Conservation (phyloP, 768 basidiomycete genomes). For the Tubosaeta sp. region DNA sequence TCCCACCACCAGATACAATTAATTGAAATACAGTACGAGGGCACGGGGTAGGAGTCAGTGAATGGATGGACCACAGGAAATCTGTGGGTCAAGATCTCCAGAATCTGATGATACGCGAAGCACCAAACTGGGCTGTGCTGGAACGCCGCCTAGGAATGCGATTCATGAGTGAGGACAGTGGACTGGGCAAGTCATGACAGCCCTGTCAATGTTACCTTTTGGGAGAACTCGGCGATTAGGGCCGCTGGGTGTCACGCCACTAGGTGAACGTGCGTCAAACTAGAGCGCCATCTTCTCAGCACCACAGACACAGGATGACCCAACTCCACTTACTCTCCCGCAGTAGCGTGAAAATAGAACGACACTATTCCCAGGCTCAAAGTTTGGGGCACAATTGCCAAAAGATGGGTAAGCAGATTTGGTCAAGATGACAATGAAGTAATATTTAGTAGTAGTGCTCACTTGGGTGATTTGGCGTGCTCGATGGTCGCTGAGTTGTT, state of each 20-base stretch:
- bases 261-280: slow-evolving; percentile 14
- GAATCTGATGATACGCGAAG: slow-evolving; percentile 6
- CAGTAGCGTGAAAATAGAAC: slow-evolving; percentile 2
- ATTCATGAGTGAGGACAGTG: not conserved
- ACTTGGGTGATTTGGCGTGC: not conserved
- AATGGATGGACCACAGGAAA: slow-evolving; percentile 3
- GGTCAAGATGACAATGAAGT: not conserved
- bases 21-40: not conserved
- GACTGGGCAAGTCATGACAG: not conserved
- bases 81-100: not conserved
- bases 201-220: slow-evolving; percentile 1
- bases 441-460: no score
- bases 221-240: not conserved
- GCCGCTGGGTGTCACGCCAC: slow-evolving; percentile 19
- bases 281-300: slow-evolving; percentile 5
- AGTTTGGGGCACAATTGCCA: not conserved
- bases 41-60: slow-evolving; percentile 3
- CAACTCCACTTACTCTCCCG: slow-evolving; percentile 15
- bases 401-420: not conserved
- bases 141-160: slow-evolving; percentile 8
- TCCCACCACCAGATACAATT: not conserved
- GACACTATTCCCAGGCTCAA: not conserved
- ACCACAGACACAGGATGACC: slow-evolving; percentile 11
- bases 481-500: slow-evolving; percentile 5
- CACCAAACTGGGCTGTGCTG: slow-evolving; percentile 6